Evolutionary conservation across 2,329 filamentous ascomycete genomes (phyloP), one percentile per base, ranked within the genome.

Genomic region (Claviceps pazoutovae): DNA sequence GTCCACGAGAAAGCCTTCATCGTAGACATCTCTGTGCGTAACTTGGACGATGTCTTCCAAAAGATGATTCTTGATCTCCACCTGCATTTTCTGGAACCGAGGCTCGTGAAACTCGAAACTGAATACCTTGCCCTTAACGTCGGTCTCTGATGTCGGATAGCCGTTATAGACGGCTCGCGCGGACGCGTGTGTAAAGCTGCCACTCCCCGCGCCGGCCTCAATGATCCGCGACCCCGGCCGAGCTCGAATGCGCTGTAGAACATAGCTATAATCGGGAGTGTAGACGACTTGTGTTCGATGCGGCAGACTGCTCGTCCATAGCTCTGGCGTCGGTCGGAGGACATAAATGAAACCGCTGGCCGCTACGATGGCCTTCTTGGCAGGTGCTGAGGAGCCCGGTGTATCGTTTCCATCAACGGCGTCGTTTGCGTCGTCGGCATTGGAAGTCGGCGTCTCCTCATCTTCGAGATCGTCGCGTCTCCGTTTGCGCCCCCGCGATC

Each of bases 261-360:
- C 80, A 62, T 89, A 93, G 69, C 86, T 90, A 68, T 89, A 90
- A 64, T 93, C 87, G 16, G 86, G 86, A 0, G 85, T 90, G 64
- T 93, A 93, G 50, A 93, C 87, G 39, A 93, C 87, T 63, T 93
- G 87, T 0, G 87, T 93, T 55, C 87, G 75, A 64, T 93, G 87
- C 1, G 87, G 87, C 47, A 93, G 68, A 53, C 84, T 87, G 51
- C 79, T 78, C 0, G 87, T 93, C 87, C 87, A 93, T 21, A 86
- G 74, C 65, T 93, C 87, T 4, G 87, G 86, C 0, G 86, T 89
- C 0, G 87, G 87, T 13, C 83, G 82, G 16, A 93, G 72, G 17
- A 93, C 71, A 66, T 93, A 87, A 48, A 88, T 76, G 65, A 93
- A 93, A 23, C 87, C 87, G 58, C 81, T 77, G 2, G 75, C 60